Evolutionary conservation across 495 filamentous ascomycete genomes (phyloP), one percentile per base, ranked within the genome.

Genomic region (Chaetomidium leptoderma): DNA sequence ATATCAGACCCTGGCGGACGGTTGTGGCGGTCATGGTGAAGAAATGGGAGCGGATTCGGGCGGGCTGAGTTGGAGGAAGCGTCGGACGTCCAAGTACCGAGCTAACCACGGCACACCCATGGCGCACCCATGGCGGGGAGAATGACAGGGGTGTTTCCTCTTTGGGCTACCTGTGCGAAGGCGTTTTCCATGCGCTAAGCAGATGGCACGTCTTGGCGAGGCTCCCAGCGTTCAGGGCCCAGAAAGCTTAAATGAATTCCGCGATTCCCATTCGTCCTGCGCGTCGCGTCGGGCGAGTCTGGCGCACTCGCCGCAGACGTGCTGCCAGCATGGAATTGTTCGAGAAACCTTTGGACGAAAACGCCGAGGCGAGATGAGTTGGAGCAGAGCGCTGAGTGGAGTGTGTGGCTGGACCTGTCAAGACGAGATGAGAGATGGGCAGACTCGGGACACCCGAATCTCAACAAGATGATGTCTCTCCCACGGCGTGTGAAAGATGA

Each of bases 81-180:
- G 24, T 33, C n/a, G n/a, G 29, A 17, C 17, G 48, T 6, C 32
- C 10, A 36, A 44, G 61, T 63, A 33, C 35, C 47, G 23, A 23
- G n/a, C 52, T 64, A 61, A n/a, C 10, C 49, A 24, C 14, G 19
- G 21, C 6, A 5, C 17, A 42, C 19, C 17, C 19, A 17, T 26
- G 8, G 11, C 23, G 4, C 4, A 60, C 60, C 13, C 14, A 46
- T 52, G 44, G 45, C 32, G 37, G 43, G 29, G 30, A 16, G 23
- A 50, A 11, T 10, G 27, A 43, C 55, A 55, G 61, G 52, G 57
- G 54, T 58, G 50, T 50, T 66, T 63, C 70, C 70, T 33, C n/a
- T 61, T 71, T 62, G 57, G 68, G 70, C 36, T 52, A 66, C 64
- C 68, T 63, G 55, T 70, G 68, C 68, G 68, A 71, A 57, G 55